Evolutionary conservation across 495 filamentous ascomycete species (phyloP).

Genomic region (Aspergillus sparsus): DNA sequence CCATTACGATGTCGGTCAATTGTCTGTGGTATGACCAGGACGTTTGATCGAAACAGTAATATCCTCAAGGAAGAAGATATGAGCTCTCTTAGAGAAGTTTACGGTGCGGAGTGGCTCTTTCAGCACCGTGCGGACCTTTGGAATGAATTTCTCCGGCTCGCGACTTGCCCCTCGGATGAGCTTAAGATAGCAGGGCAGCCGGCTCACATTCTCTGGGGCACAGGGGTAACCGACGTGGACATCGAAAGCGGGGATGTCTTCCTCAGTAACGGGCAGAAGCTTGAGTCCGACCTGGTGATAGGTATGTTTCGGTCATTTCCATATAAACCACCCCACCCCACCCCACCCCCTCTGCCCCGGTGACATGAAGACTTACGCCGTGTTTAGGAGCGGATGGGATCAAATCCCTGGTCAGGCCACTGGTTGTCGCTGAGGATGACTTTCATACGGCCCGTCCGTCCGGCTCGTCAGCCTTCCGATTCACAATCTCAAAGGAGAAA

Average conservation of each 20-base stretch:
- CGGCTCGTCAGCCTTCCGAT: slow-evolving; percentile 30
- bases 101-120: slow-evolving; percentile 1
- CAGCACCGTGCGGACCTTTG: slow-evolving; percentile 12
- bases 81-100: background rate
- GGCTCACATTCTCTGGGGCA: background rate
- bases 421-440: no score
- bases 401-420: slow-evolving; percentile 22
- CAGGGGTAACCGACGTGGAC: slow-evolving; percentile 21
- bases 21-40: no score
- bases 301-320: no score
- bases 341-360: no score
- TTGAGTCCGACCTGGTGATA: slow-evolving; percentile 47
- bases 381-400: slow-evolving; percentile 51
- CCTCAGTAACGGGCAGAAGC: slow-evolving; percentile 34
- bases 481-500: slow-evolving; percentile 25
- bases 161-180: no score
- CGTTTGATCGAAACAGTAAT: background rate
- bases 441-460: slow-evolving; percentile 14
- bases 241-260: slow-evolving; percentile 37
- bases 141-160: slow-evolving; percentile 3
- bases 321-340: no score
- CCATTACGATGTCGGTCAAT: slow-evolving; percentile 1
- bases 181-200: background rate
- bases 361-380: no score
- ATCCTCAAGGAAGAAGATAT: background rate